Evolutionary conservation across 139 green algal species (phyloP).

Genomic region (Chlorella sp.): DNA sequence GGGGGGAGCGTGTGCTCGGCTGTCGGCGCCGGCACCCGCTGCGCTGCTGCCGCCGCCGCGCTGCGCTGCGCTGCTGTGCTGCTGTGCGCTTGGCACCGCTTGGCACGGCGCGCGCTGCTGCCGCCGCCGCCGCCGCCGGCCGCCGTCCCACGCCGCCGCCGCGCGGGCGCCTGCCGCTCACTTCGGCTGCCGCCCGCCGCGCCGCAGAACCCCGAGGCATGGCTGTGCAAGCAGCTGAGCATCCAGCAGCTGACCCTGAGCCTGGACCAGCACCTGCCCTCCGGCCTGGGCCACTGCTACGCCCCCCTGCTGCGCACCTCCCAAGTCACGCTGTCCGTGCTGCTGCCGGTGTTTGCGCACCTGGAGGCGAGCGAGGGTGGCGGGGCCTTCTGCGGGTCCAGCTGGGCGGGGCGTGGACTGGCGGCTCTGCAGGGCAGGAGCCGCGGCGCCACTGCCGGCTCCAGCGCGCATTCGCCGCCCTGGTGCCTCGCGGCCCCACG

Average conservation of each 20-base stretch:
- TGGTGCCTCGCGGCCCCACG: neutral
- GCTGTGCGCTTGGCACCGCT: neutral
- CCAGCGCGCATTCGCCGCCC: neutral
- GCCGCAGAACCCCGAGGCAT: conserved; percentile 41
- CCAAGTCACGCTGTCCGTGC: neutral
- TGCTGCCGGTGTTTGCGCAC: conserved; percentile 41
- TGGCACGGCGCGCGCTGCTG: neutral
- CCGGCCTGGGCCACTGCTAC: conserved; percentile 4
- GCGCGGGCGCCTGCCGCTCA: neutral
- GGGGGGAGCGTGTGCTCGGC: neutral
- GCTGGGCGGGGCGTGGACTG: neutral
- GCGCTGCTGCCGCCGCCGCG: neutral
- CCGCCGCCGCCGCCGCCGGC: neutral
- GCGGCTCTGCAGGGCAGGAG: neutral
- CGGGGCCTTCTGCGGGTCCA: neutral
- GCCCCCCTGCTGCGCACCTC: conserved; percentile 24
- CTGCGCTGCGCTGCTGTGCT: neutral
- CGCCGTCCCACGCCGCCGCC: no score
- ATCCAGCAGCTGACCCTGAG: conserved; percentile 34
- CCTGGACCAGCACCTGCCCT: conserved; percentile 17
- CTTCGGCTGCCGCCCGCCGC: neutral
- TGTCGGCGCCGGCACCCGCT: neutral
- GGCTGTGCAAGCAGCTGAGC: conserved; percentile 47
- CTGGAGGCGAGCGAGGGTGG: conserved; percentile 22
- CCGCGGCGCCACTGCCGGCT: neutral